A percentile compares a stretch with the other conserved stretches of the same genome.
These are phyloP conservation scores for Alternaria arborescens DNA, from an alignment of 2,329 filamentous ascomycete species.

Conservation along the genomic window DNA sequence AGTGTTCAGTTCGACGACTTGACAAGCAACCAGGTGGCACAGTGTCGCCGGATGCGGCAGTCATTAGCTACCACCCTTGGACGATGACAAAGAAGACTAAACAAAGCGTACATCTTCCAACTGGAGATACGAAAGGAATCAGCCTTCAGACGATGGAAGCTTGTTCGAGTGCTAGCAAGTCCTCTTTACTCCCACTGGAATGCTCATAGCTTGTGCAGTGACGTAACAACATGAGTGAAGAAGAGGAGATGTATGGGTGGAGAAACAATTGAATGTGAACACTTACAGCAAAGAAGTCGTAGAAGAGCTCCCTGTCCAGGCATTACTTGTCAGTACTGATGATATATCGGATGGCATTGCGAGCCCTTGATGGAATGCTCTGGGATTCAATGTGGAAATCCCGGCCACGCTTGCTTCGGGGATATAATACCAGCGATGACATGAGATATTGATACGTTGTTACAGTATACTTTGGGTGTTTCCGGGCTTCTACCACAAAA, in stretches of 20 bases:
- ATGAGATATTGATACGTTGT: too few relatives aligned
- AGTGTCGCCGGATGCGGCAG: neutral
- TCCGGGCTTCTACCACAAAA: neutral
- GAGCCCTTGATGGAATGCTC: neutral
- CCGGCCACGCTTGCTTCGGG: neutral
- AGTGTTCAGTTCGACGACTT: neutral
- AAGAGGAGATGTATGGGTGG: neutral
- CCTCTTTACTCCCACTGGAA: neutral
- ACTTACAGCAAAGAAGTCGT: neutral
- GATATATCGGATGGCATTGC: neutral
- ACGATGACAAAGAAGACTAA: neutral
- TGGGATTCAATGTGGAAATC: neutral
- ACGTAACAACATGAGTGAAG: conserved; percentile 12
- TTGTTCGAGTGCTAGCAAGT: neutral
- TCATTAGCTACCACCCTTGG: neutral
- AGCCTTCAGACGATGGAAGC: neutral
- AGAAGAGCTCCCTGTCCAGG: neutral
- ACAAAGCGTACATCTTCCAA: neutral
- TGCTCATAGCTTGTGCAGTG: conserved; percentile 1
- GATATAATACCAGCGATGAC: neutral
- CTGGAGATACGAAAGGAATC: neutral
- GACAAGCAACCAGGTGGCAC: neutral
- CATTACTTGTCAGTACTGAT: neutral
- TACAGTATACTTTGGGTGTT: neutral
- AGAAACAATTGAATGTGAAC: neutral